Base-by-base conservation (phyloP, 2,329 filamentous ascomycete species). In the Phoma sp. region DNA sequence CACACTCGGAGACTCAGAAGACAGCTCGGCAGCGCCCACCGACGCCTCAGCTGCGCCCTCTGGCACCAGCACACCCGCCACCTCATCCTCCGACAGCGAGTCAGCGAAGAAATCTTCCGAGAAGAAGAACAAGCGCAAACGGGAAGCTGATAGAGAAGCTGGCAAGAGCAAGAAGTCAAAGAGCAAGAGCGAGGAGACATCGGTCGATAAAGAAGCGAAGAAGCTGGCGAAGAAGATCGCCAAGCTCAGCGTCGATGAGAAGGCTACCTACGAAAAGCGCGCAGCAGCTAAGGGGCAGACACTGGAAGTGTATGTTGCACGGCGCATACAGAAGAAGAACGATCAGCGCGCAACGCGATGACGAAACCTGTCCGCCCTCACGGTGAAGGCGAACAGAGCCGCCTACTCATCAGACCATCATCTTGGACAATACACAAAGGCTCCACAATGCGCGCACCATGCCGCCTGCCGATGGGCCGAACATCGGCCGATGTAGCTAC, bases 1-100 rank as follows among this genome's bases (percentile, higher is more conserved):
- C 2, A 96, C 92, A 2, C 75, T 91, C 55, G 42, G 55, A 52
- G 45, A 48, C 14, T 48, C 45, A 2, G 64, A 64, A 32, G 67
- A 67, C n/a, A 64, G 49, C 34, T 68, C 66, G 5, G 15, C 45
- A 7, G 39, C 12, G 15, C 51, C 51, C 7, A 60, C 64, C 10
- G 64, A 65, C 36, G 53, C 45, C 12, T 66, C 63, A 5, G 51
- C 50, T 23, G 53, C 59, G 7, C 47, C 60, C 5, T 63, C 62
- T 20, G 56, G 61, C 30, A 43, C 54, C 20, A 66, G 57, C 49
- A 74, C 70, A 15, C 69, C 67, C 23, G 64, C 66, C n/a, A 72
- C 67, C 0, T 69, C 70, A 9, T 59, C 58, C 5, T 67, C 58
- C 14, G 64, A 67, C 2, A 60, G 52, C 52, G 66, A 70, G 34